Evolutionary conservation across 371 early-diverging fungal genomes (phyloP).

Genomic region (Apophysomyces trapeziformis): DNA sequence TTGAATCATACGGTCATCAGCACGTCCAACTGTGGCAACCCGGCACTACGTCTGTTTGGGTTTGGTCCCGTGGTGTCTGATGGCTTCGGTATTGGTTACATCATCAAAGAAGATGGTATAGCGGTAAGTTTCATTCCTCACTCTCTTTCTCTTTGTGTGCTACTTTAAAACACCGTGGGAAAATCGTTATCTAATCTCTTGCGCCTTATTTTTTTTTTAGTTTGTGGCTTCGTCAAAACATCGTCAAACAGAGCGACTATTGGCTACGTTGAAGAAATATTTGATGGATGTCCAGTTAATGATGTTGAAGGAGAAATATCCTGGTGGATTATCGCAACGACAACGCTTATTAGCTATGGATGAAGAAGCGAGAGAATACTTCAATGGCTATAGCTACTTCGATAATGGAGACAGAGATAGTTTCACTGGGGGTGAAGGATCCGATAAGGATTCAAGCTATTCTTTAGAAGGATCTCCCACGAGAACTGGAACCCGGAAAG

Average conservation of each 20-base stretch:
- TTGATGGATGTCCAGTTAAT: slow-evolving; percentile 46
- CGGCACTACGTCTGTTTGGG: slow-evolving; percentile 84
- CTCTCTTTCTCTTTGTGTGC: too few species aligned
- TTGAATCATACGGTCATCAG: slow-evolving; percentile 79
- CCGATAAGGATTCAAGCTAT: slow-evolving; percentile 3
- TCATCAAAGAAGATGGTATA: slow-evolving; percentile 76
- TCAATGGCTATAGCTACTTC: slow-evolving; percentile 58
- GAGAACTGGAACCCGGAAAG: slow-evolving; percentile 25
- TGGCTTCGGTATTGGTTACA: slow-evolving; percentile 91
- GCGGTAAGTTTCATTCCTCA: slow-evolving; percentile 38
- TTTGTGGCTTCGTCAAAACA: slow-evolving; percentile 63
- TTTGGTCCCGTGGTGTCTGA: slow-evolving; percentile 93
- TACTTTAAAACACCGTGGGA: neutral
- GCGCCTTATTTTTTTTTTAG: slow-evolving; percentile 18
- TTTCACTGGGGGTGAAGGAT: slow-evolving; percentile 3
- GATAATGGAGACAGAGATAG: slow-evolving; percentile 48
- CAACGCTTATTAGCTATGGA: slow-evolving; percentile 44
- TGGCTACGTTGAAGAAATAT: slow-evolving; percentile 49
- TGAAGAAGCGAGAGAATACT: slow-evolving; percentile 38
- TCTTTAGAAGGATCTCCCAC: slow-evolving; percentile 10
- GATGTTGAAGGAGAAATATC: slow-evolving; percentile 52
- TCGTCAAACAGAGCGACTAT: slow-evolving; percentile 57
- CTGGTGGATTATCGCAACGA: slow-evolving; percentile 46
- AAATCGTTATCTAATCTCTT: neutral
- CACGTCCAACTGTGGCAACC: slow-evolving; percentile 88